Evolutionary conservation across 75 land plant species (phyloP), one percentile per base, ranked within the genome.

Genomic region (Picea sitchensis): DNA sequence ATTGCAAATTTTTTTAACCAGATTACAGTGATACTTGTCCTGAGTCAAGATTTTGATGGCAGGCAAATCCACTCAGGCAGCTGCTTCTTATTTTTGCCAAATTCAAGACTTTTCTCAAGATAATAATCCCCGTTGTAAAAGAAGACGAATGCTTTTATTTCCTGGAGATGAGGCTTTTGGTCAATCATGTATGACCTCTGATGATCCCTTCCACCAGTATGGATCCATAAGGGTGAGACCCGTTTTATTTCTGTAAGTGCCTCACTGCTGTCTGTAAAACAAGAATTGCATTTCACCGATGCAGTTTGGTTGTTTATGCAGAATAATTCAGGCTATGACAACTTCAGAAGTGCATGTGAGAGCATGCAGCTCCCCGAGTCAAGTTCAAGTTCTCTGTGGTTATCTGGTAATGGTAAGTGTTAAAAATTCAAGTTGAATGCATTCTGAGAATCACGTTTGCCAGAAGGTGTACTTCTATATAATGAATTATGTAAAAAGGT

Each of bases 101-200:
- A 51, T 51, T 51, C 34, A 47, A 71, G 73, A 71, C n/a, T 71
- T 71, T 38, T 71, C 3, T 71, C 51, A 44, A 71, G 73, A 71
- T 9, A 71, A 7, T 8, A 51, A 47, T 12, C 54, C 73, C 18
- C 21, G 20, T 9, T 71, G 73, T 71, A 71, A 71, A 41, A 44
- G 73, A 71, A 71, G 73, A 71, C 73, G 73, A 21, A 71, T 71
- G 73, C 73, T 71, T 44, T 26, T 71, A 3, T 71, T 71, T 20
- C 73, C 51, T 38, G 73, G 73, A 71, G 73, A 71, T 34, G 73
- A 71, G 12, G 51, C 54, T 44, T 38, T 32, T 44, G 73, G 73
- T 38, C 54, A 41, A 41, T 71, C 44, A 38, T 71, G 54, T 51
- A 7, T 51, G 54, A 8, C 11, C 11, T 51, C 9, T 51, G 54